Evolutionary conservation across 31 red algal species (phyloP).

Genomic region (Endocladia muricata): DNA sequence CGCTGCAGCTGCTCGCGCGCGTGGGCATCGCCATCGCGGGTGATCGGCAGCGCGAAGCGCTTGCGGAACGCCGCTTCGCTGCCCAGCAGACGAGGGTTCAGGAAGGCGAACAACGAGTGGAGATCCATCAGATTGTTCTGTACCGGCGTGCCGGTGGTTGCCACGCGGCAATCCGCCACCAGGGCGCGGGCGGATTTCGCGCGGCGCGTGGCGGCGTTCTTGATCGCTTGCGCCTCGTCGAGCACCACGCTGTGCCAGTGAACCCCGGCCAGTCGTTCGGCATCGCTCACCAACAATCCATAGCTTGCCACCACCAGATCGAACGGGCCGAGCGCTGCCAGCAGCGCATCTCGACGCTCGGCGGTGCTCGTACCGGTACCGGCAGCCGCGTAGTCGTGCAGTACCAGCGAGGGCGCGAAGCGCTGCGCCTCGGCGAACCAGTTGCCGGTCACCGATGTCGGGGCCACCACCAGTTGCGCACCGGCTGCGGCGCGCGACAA

Average conservation of each 20-base stretch:
- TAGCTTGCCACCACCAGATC: neutral
- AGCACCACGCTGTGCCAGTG: conserved; percentile 50
- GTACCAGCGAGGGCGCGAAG: conserved; percentile 9
- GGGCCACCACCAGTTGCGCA: conserved; percentile 42
- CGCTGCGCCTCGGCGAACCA: conserved; percentile 43
- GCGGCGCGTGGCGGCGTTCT: conserved; percentile 41
- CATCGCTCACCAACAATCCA: neutral
- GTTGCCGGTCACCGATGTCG: conserved; percentile 39
- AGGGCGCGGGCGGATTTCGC: neutral
- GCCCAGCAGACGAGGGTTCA: conserved; percentile 10
- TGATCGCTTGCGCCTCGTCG: conserved; percentile 73
- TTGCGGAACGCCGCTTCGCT: neutral
- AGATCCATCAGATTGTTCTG: conserved; percentile 65
- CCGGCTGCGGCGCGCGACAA: too few relatives aligned
- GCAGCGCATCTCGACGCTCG: too few relatives aligned
- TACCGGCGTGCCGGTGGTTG: conserved; percentile 62
- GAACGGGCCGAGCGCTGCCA: too few relatives aligned
- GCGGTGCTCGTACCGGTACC: too few relatives aligned
- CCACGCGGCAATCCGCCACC: conserved; percentile 21
- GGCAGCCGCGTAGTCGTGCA: neutral
- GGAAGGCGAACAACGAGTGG: neutral
- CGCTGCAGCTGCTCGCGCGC: neutral
- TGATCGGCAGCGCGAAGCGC: conserved; percentile 14
- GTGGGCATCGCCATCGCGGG: neutral
- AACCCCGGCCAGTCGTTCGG: neutral